Conservation (phyloP, 1,139 yeast genomes). For the Geotrichum europaeum region DNA sequence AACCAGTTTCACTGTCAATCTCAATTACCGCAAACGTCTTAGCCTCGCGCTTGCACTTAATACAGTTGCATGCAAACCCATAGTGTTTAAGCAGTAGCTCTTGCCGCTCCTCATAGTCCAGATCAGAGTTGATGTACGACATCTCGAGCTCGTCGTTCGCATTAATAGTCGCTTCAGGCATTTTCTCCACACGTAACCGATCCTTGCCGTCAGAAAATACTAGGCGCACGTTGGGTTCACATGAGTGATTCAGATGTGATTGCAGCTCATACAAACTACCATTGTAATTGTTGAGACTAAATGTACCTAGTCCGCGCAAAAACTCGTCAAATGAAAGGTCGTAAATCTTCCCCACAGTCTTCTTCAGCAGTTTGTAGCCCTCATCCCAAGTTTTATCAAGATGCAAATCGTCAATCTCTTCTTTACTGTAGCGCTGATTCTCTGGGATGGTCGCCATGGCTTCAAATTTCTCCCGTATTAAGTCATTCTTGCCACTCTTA, state of each 20-base stretch:
- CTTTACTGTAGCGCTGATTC: slow-evolving; percentile 48
- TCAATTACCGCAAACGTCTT: slow-evolving; percentile 23
- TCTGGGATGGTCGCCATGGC: slow-evolving; percentile 71
- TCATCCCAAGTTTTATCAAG: slow-evolving; percentile 56
- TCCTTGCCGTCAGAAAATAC: not conserved
- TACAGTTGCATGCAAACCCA: slow-evolving; percentile 75
- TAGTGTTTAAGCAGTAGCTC: slow-evolving; percentile 67
- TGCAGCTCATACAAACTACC: slow-evolving; percentile 52
- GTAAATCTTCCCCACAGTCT: slow-evolving; percentile 44
- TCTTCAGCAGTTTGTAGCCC: slow-evolving; percentile 47
- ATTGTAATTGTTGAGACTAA: slow-evolving; percentile 66
- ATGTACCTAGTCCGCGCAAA: slow-evolving; percentile 60
- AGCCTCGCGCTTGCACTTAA: slow-evolving; percentile 57
- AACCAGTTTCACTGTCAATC: slow-evolving; percentile 11
- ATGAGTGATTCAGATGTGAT: slow-evolving; percentile 70
- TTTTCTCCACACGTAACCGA: slow-evolving; percentile 25
- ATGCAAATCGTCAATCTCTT: slow-evolving; percentile 51
- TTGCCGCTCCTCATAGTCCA: slow-evolving; percentile 58
- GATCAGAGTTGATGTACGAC: slow-evolving; percentile 64
- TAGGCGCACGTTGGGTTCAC: slow-evolving; percentile 56
- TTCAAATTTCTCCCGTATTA: slow-evolving; percentile 41
- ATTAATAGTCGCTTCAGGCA: slow-evolving; percentile 39
- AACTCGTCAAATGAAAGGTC: slow-evolving; percentile 49
- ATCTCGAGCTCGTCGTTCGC: slow-evolving; percentile 65
- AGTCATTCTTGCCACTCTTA: slow-evolving; percentile 39